A percentile compares a stretch with the other conserved stretches of the same genome.
Conservation (phyloP, 306 rosid species). For the Rosa multiflora region DNA sequence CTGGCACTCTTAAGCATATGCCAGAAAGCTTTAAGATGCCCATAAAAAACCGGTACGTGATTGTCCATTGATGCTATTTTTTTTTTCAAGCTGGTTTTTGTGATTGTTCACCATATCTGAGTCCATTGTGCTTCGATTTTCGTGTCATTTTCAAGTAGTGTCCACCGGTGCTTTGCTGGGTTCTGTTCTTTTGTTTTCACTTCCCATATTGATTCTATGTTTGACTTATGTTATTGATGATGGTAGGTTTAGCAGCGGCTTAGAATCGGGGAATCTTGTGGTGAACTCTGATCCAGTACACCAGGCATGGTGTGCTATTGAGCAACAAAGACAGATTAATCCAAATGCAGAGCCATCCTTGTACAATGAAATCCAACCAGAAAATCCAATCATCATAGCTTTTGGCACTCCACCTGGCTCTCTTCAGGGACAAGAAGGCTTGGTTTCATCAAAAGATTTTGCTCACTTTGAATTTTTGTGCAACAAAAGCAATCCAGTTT, state of each 20-base stretch:
- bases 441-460: conserved; percentile 26
- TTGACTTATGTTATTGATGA: conserved; percentile 11
- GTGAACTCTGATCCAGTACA: conserved; percentile 32
- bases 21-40: background rate
- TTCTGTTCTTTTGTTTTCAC: background rate
- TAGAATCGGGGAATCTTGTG: conserved; percentile 29
- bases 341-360: background rate
- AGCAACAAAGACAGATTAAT: background rate
- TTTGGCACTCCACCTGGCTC: conserved; percentile 32
- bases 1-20: background rate
- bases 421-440: conserved; percentile 1
- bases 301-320: conserved; percentile 32
- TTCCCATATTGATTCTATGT: background rate
- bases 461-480: conserved; percentile 45
- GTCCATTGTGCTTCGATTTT: background rate
- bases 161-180: background rate
- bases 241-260: conserved; percentile 59
- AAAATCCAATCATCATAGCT: conserved; percentile 26
- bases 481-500: conserved; percentile 12
- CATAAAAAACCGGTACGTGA: background rate
- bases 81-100: background rate
- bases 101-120: background rate
- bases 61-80: background rate
- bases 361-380: background rate
- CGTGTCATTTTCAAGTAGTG: background rate